Percentiles rank a stretch among this genome's conserved stretches.
Evolutionary conservation across 306 rosid species (phyloP).

Genomic region (Cajanus cajan): DNA sequence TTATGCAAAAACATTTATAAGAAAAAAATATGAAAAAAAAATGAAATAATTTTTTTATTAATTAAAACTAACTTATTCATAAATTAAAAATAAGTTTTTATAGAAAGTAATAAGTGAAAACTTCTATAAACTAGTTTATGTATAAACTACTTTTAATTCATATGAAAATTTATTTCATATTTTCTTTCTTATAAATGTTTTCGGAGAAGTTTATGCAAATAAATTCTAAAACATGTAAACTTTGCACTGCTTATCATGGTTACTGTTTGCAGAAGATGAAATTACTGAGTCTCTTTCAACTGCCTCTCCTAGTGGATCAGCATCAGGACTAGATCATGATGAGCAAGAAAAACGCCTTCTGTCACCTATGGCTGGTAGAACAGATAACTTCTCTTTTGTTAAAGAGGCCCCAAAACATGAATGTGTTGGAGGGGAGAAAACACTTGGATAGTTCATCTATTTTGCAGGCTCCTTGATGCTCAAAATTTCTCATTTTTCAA

Average conservation of each 20-base stretch:
- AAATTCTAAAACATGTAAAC: conserved; percentile 12
- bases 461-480: neutral
- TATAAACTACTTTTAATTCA: too few relatives aligned
- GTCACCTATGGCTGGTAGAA: conserved; percentile 40
- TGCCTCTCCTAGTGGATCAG: conserved; percentile 37
- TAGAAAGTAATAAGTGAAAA: too few relatives aligned
- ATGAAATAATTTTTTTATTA: too few relatives aligned
- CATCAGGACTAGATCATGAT: conserved; percentile 40
- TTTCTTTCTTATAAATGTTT: too few relatives aligned
- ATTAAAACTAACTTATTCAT: too few relatives aligned
- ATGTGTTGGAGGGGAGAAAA: conserved; percentile 6
- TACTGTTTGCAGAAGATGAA: conserved; percentile 61
- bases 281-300: conserved; percentile 48
- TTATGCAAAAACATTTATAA: too few relatives aligned
- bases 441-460: neutral
- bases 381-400: conserved; percentile 53
- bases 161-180: too few relatives aligned
- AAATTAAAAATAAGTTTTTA: too few relatives aligned
- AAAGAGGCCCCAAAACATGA: conserved; percentile 42
- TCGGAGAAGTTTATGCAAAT: too few relatives aligned
- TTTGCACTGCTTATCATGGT: neutral
- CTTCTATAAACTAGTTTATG: too few relatives aligned
- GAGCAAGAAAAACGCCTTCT: conserved; percentile 63
- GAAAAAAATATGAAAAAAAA: too few relatives aligned
- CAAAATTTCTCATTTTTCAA: neutral